Evolutionary conservation across 768 basidiomycete species (phyloP).

Genomic region (Neoboletus magnificus): DNA sequence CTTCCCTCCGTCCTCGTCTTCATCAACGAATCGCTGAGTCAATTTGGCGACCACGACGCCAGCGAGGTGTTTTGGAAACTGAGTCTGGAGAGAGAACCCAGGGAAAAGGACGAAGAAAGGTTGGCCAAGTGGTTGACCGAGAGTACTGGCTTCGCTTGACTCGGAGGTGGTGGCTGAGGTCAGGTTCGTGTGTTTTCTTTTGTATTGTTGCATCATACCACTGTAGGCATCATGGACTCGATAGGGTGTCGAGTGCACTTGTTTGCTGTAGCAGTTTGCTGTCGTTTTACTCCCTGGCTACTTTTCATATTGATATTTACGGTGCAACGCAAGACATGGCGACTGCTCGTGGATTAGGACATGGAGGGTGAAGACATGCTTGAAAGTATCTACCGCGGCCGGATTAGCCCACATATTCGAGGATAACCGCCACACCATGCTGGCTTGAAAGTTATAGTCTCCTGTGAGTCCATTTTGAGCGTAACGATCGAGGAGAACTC

Average conservation of each 20-base stretch:
- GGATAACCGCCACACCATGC: too few relatives aligned
- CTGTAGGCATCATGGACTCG: conserved; percentile 4
- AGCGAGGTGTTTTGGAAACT: conserved; percentile 42
- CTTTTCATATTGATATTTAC: conserved; percentile 14
- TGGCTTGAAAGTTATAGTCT: too few relatives aligned
- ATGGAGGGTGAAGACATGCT: too few relatives aligned
- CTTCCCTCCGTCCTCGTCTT: conserved; percentile 43
- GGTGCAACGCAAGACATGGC: background rate
- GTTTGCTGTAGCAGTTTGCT: background rate
- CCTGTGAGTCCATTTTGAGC: too few relatives aligned
- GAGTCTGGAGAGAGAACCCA: conserved; percentile 50
- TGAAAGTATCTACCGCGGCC: too few relatives aligned
- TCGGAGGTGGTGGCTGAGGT: background rate
- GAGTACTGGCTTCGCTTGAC: conserved; percentile 38
- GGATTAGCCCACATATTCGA: too few relatives aligned
- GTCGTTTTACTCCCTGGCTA: background rate
- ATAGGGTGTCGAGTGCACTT: background rate
- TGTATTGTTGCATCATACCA: conserved; percentile 2
- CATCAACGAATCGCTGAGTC: conserved; percentile 39
- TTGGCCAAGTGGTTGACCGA: conserved; percentile 40
- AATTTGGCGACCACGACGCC: conserved; percentile 32
- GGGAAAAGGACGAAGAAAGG: conserved; percentile 52
- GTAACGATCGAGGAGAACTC: too few relatives aligned
- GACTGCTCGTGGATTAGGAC: background rate
- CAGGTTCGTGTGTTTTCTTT: background rate